A percentile compares a stretch with the other conserved stretches of the same genome.
phyloP scores from a whole-genome alignment of 2,329 filamentous ascomycete species.

The Colletotrichum incanum region DNA sequence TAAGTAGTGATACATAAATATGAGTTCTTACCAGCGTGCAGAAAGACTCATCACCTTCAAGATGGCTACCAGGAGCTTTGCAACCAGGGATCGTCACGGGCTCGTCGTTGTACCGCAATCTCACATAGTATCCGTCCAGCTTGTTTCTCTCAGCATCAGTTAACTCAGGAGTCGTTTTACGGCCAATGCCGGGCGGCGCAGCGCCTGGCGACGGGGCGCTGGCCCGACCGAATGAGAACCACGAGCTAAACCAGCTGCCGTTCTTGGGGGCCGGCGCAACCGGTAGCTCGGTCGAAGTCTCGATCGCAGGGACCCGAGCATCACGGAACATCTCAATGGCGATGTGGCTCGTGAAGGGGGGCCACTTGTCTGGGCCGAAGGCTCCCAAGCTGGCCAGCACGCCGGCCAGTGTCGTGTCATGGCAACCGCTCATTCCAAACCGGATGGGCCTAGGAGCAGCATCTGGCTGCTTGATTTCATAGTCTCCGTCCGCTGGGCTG shows the following conservation, averaged over 20 bases:
- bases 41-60: slow-evolving; percentile 88
- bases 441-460: slow-evolving; percentile 68
- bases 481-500: slow-evolving; percentile 67
- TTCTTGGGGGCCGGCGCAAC: slow-evolving; percentile 41
- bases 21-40: slow-evolving; percentile 81
- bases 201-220: slow-evolving; percentile 47
- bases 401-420: slow-evolving; percentile 92
- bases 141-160: slow-evolving; percentile 66
- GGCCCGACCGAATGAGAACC: slow-evolving; percentile 48
- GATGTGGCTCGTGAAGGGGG: slow-evolving; percentile 92
- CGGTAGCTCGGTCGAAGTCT: slow-evolving; percentile 43
- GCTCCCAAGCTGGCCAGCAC: slow-evolving; percentile 85
- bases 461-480: slow-evolving; percentile 61
- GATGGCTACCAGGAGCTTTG: slow-evolving; percentile 81
- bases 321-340: slow-evolving; percentile 90
- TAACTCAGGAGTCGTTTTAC: slow-evolving; percentile 72
- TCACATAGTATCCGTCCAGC: slow-evolving; percentile 86
- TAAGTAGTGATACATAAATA: not conserved
- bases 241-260: slow-evolving; percentile 52
- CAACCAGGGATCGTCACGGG: slow-evolving; percentile 89
- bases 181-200: slow-evolving; percentile 67
- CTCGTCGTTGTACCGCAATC: slow-evolving; percentile 91
- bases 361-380: slow-evolving; percentile 83
- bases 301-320: slow-evolving; percentile 47
- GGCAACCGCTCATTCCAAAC: slow-evolving; percentile 87